Percentiles rank a stretch among this genome's conserved stretches.
These are phyloP conservation scores for Ustilago sp. DNA, from an alignment of 1,284 basidiomycete species.

Conservation along the genomic window DNA sequence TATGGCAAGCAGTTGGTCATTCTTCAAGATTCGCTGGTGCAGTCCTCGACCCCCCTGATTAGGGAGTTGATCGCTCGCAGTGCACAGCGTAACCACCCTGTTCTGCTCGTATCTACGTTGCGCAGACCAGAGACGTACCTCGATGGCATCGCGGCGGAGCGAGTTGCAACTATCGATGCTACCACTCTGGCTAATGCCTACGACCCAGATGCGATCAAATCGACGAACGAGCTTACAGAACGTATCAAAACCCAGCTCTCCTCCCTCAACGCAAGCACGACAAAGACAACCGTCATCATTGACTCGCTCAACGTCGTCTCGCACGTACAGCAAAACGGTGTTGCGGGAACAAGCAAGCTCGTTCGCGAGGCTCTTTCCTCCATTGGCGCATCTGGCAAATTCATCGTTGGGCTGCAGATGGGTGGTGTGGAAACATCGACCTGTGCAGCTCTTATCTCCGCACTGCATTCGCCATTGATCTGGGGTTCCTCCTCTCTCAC, in stretches of 20 bases:
- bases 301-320: constrained; percentile 58
- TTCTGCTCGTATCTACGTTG: constrained; percentile 34
- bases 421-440: constrained; percentile 27
- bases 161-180: constrained; percentile 31
- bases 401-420: constrained; percentile 45
- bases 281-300: constrained; percentile 44
- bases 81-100: constrained; percentile 20
- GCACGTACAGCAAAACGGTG: constrained; percentile 12
- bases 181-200: constrained; percentile 24
- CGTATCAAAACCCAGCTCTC: constrained; percentile 10
- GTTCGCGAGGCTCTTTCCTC: constrained; percentile 26
- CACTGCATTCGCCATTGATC: constrained; percentile 47
- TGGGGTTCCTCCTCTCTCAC: constrained; percentile 26
- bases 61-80: constrained; percentile 49
- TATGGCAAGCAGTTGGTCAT: constrained; percentile 57
- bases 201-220: constrained; percentile 13
- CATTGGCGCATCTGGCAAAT: constrained; percentile 40
- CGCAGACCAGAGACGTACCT: constrained; percentile 35
- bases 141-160: constrained; percentile 11
- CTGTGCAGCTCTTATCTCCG: constrained; percentile 27
- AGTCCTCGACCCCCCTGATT: constrained; percentile 41
- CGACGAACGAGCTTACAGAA: constrained; percentile 12
- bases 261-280: constrained; percentile 4
- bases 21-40: constrained; percentile 56
- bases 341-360: constrained; percentile 21